Conservation (phyloP, 129 eudicot species). For the Arctium lappa region DNA sequence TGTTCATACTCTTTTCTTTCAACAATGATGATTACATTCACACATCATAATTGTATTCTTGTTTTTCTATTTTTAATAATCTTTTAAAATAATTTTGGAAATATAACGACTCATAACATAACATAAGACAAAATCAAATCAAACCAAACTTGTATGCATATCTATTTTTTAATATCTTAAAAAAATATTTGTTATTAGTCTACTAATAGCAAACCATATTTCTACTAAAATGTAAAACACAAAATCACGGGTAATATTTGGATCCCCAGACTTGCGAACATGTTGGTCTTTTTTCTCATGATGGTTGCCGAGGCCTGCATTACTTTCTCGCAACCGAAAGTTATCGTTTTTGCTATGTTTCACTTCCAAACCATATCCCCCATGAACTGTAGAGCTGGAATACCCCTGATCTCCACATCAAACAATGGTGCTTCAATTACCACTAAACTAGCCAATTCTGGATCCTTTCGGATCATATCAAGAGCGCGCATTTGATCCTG, state of each 20-base stretch:
- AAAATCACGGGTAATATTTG: background rate
- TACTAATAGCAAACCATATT: background rate
- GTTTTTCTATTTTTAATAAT: no score
- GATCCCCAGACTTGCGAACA: background rate
- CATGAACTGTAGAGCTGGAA: conserved; percentile 74
- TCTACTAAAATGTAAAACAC: background rate
- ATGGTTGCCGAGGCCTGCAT: background rate
- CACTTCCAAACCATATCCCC: conserved; percentile 70
- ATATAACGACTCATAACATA: no score
- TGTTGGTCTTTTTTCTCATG: background rate
- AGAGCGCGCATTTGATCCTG: conserved; percentile 84
- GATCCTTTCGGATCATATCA: conserved; percentile 52
- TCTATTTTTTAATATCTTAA: no score
- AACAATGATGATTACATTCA: no score
- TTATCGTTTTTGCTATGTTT: background rate
- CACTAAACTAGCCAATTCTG: conserved; percentile 44
- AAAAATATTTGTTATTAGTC: no score
- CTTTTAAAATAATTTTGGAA: no score
- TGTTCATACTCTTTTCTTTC: no score
- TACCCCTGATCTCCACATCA: conserved; percentile 80
- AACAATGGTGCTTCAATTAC: conserved; percentile 50
- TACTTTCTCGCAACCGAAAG: background rate
- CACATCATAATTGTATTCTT: no score
- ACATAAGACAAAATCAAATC: no score
- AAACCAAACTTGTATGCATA: no score